phyloP scores from a whole-genome alignment of 2,329 filamentous ascomycete genomes.

The Xylariaceae sp. region DNA sequence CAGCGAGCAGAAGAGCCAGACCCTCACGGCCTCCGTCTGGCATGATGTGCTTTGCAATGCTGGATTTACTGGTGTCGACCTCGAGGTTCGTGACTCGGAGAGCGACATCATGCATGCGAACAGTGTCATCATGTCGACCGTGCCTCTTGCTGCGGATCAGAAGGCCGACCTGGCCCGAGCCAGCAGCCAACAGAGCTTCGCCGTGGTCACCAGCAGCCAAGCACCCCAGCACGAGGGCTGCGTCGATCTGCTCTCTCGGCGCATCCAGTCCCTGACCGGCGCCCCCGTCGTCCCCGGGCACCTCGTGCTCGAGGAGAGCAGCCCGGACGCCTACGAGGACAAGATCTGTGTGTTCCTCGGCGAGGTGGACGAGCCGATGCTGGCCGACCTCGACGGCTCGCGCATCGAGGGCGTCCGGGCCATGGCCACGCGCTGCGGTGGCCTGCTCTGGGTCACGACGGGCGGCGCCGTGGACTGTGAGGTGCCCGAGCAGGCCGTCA shows the following conservation, averaged over 20 bases:
- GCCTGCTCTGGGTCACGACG: slow-evolving; percentile 9
- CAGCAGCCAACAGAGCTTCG: too few relatives aligned
- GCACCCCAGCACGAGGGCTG: too few relatives aligned
- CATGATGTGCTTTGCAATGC: slow-evolving; percentile 9
- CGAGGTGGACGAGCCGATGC: slow-evolving; percentile 17
- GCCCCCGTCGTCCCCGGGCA: too few relatives aligned
- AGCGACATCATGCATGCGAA: slow-evolving; percentile 12
- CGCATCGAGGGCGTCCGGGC: slow-evolving; percentile 2
- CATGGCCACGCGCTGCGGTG: slow-evolving; percentile 5
- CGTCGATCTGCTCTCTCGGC: too few relatives aligned
- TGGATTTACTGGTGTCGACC: slow-evolving; percentile 19
- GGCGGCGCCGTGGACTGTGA: slow-evolving; percentile 9
- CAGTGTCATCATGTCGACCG: slow-evolving; percentile 19
- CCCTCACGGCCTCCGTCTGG: slow-evolving; percentile 11
- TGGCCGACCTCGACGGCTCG: slow-evolving; percentile 12
- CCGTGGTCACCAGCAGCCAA: too few relatives aligned
- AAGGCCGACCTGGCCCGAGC: too few relatives aligned
- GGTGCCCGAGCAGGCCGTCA: slow-evolving; percentile 8
- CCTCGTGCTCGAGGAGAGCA: too few relatives aligned
- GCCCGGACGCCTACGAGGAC: slow-evolving; percentile 8
- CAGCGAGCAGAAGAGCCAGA: slow-evolving; percentile 7
- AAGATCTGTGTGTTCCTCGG: slow-evolving; percentile 15
- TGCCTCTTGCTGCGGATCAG: too few relatives aligned
- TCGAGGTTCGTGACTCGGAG: slow-evolving; percentile 15
- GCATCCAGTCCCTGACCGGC: too few relatives aligned